A percentile compares a stretch with the other conserved stretches of the same genome.
phyloP scores from a whole-genome alignment of 768 basidiomycete species.

The Astraeus odoratus region DNA sequence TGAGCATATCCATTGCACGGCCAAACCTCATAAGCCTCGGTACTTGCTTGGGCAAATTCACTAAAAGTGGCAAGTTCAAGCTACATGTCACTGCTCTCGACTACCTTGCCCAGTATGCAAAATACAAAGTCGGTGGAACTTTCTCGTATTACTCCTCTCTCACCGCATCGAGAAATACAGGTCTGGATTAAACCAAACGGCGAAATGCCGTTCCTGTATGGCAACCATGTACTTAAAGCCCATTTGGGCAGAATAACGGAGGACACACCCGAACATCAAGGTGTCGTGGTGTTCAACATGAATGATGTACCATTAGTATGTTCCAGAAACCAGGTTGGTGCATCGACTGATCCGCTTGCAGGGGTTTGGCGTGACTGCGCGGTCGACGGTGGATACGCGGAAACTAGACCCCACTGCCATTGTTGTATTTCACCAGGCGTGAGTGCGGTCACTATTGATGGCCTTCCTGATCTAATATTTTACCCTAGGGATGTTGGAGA shows the following conservation, averaged over 20 bases:
- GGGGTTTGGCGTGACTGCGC: conserved; percentile 97
- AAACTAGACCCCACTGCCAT: conserved; percentile 97
- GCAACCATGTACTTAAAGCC: conserved; percentile 97
- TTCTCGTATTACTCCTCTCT: background rate
- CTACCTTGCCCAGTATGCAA: conserved; percentile 91
- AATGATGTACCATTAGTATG: conserved; percentile 84
- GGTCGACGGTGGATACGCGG: conserved; percentile 91
- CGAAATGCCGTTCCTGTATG: conserved; percentile 99
- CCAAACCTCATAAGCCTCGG: conserved; percentile 90
- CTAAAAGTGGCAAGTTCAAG: conserved; percentile 96
- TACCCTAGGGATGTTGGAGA: conserved; percentile 85
- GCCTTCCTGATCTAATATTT: conserved; percentile 3
- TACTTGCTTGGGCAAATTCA: conserved; percentile 97
- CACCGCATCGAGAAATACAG: conserved; percentile 32
- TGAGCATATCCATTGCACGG: conserved; percentile 86
- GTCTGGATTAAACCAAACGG: conserved; percentile 99
- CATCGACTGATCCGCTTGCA: conserved; percentile 26
- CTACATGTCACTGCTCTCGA: conserved; percentile 92
- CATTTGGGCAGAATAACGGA: conserved; percentile 99
- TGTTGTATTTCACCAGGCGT: conserved; percentile 98
- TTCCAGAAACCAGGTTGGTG: background rate
- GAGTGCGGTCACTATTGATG: conserved; percentile 6
- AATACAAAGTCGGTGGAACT: conserved; percentile 72
- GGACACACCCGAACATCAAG: conserved; percentile 98
- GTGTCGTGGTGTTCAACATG: conserved; percentile 96